Evolutionary conservation across 495 filamentous ascomycete genomes (phyloP).

Genomic region (Glutinoglossum americanum): DNA sequence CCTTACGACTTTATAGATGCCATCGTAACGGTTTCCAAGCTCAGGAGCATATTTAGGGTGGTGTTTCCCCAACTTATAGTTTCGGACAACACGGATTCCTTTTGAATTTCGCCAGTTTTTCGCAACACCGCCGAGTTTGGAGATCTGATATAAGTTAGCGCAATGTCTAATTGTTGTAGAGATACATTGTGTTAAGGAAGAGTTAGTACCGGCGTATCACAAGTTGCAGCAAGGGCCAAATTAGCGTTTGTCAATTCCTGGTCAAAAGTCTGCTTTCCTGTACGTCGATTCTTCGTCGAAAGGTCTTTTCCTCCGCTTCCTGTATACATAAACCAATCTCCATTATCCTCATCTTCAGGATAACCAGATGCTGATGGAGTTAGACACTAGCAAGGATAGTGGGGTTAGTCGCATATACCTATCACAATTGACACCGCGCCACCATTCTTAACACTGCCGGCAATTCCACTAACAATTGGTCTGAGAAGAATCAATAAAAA

Average conservation of each 20-base stretch:
- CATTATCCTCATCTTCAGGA: background rate
- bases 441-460: background rate
- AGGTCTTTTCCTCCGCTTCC: slow-evolving; percentile 1
- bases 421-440: background rate
- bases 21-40: background rate
- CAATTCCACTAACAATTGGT: background rate
- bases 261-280: background rate
- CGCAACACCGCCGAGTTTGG: background rate
- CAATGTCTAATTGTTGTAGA: background rate
- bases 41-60: background rate
- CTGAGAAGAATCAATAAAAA: background rate
- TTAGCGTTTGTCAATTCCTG: background rate
- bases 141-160: background rate
- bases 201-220: background rate
- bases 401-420: background rate
- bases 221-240: background rate
- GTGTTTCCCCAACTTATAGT: background rate
- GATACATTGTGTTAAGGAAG: background rate
- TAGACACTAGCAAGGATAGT: background rate
- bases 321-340: background rate
- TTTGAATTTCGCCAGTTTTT: background rate
- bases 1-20: background rate
- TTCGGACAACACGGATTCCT: background rate
- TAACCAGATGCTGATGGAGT: background rate
- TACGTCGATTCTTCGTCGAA: background rate